Evolutionary conservation across 2,329 filamentous ascomycete species (phyloP).

Genomic region (Ceratocystis cacaofunesta): DNA sequence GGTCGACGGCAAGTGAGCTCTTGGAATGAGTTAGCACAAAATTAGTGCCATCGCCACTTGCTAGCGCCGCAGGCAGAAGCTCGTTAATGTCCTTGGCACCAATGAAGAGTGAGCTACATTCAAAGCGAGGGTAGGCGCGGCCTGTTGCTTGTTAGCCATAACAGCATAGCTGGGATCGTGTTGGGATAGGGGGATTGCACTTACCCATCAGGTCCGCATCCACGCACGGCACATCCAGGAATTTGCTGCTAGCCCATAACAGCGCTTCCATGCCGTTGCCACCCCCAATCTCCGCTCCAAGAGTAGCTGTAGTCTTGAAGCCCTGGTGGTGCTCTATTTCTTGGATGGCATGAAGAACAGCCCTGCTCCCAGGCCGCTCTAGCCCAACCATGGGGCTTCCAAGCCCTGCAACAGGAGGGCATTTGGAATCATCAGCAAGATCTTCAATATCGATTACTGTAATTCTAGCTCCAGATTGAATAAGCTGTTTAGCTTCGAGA

Average conservation of each 20-base stretch:
- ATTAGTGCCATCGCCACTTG: conserved; percentile 20
- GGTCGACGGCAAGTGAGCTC: conserved; percentile 18
- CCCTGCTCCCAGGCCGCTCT: conserved; percentile 19
- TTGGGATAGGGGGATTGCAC: not conserved
- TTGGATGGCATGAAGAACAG: conserved; percentile 33
- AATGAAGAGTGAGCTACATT: conserved; percentile 23
- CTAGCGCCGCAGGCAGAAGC: conserved; percentile 20
- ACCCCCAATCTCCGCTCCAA: conserved; percentile 32
- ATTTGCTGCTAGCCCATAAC: conserved; percentile 26
- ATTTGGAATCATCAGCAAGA: conserved; percentile 18
- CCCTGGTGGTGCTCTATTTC: conserved; percentile 35
- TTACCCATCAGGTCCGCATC: conserved; percentile 29
- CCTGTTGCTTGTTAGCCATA: conserved; percentile 14
- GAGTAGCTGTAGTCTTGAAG: conserved; percentile 11
- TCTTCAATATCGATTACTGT: conserved; percentile 19
- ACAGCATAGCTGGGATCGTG: not conserved
- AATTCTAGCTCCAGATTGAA: conserved; percentile 19
- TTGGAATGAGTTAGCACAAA: conserved; percentile 16
- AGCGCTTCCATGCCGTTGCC: conserved; percentile 34
- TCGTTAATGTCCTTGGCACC: conserved; percentile 22
- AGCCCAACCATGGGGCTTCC: conserved; percentile 20
- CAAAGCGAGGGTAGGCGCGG: conserved; percentile 22
- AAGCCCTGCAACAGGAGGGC: conserved; percentile 19
- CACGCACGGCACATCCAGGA: conserved; percentile 25
- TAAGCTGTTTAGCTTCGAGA: conserved; percentile 18